A percentile compares a stretch with the other conserved stretches of the same genome.
Conservation (phyloP, 2,329 filamentous ascomycete genomes). For the Pestalotiopsis sp. region DNA sequence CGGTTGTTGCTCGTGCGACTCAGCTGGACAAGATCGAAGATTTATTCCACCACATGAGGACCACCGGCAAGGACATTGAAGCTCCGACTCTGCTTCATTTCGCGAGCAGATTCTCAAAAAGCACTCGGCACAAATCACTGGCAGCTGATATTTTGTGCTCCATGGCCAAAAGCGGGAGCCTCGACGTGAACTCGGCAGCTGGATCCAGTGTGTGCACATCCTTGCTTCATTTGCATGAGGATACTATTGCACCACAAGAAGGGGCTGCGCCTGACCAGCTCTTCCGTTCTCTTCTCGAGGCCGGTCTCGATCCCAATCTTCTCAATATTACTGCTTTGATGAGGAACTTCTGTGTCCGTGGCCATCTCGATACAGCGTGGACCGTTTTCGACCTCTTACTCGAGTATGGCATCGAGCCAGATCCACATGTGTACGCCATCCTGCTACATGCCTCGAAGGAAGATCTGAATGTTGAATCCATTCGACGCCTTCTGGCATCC, state of each 20-base stretch:
- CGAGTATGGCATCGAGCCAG: constrained; percentile 60
- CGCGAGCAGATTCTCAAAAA: constrained; percentile 46
- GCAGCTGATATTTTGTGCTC: constrained; percentile 47
- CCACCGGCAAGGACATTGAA: constrained; percentile 23
- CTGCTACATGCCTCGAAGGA: constrained; percentile 73
- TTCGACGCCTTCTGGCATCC: constrained; percentile 57
- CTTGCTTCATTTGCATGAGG: constrained; percentile 50
- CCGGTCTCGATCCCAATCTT: constrained; percentile 66
- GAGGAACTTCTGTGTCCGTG: constrained; percentile 68
- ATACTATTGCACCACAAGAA: constrained; percentile 36
- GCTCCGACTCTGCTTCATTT: constrained; percentile 50
- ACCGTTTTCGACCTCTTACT: constrained; percentile 66
- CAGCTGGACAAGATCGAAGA: constrained; percentile 16
- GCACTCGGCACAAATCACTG: constrained; percentile 38
- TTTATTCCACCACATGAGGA: constrained; percentile 22
- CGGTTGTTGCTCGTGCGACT: constrained; percentile 15
- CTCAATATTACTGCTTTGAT: constrained; percentile 70
- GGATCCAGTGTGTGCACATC: constrained; percentile 60
- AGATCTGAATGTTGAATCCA: constrained; percentile 52
- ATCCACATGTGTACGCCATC: constrained; percentile 68
- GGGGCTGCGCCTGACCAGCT: constrained; percentile 54
- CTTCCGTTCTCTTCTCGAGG: constrained; percentile 57
- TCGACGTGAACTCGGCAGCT: constrained; percentile 48
- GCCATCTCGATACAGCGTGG: constrained; percentile 64
- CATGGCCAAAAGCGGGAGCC: constrained; percentile 33